Evolutionary conservation across 2,329 filamentous ascomycete genomes (phyloP).

Genomic region (Onygena corvina): DNA sequence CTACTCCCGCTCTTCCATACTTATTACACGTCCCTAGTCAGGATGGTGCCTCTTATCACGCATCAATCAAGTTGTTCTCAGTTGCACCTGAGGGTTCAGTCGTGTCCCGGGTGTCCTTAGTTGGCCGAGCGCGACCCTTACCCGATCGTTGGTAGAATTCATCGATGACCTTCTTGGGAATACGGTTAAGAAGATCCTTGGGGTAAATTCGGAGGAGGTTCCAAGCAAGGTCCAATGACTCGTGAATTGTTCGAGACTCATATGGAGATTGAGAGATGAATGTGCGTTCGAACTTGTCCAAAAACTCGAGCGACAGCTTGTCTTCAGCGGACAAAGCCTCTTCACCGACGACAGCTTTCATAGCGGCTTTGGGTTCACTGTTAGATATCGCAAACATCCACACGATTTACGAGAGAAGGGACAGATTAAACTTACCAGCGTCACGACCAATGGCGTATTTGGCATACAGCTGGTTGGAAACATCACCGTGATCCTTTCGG

Average conservation of each 20-base stretch:
- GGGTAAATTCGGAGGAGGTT: constrained; percentile 92
- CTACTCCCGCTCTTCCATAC: neutral
- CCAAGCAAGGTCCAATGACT: constrained; percentile 93
- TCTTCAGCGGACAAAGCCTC: constrained; percentile 92
- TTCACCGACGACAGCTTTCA: constrained; percentile 99
- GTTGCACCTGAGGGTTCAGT: constrained; percentile 23
- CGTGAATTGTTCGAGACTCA: constrained; percentile 80
- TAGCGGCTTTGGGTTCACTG: constrained; percentile 49
- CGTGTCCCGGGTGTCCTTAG: constrained; percentile 39
- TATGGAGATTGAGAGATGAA: constrained; percentile 91
- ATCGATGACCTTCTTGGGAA: constrained; percentile 68
- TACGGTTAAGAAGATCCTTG: constrained; percentile 94
- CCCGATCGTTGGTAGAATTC: constrained; percentile 62
- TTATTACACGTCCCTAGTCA: neutral
- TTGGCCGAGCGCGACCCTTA: constrained; percentile 27
- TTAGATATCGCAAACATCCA: neutral
- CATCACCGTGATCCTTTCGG: constrained; percentile 90
- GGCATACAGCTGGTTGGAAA: constrained; percentile 98
- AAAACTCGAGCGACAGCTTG: constrained; percentile 93
- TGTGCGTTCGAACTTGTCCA: constrained; percentile 94
- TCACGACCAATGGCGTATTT: constrained; percentile 99
- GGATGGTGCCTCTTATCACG: constrained; percentile 19
- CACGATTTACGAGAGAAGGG: neutral
- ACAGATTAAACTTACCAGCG: constrained; percentile 43
- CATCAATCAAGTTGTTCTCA: constrained; percentile 33